phyloP scores from a whole-genome alignment of 371 early-diverging fungal species.

The Chytridium lagenaria region DNA sequence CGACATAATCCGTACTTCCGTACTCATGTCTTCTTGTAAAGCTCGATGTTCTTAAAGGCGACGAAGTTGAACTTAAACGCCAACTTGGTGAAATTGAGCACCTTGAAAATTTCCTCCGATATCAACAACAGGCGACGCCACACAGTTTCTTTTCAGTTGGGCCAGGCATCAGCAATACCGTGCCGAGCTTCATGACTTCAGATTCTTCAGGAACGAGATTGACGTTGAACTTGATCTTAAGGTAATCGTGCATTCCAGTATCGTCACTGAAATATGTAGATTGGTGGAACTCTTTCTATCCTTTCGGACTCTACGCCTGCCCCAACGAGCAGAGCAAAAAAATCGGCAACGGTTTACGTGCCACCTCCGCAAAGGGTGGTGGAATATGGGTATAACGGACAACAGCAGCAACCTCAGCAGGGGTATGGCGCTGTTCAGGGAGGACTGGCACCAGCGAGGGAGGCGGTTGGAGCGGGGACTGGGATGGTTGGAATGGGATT shows the following conservation, averaged over 20 bases:
- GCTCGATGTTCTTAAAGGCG: slow-evolving; percentile 55
- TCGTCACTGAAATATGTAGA: not conserved
- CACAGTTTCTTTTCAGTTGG: slow-evolving; percentile 60
- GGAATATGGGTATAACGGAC: too few species aligned
- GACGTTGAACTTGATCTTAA: slow-evolving; percentile 63
- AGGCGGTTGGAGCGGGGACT: not conserved
- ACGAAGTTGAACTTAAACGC: slow-evolving; percentile 60
- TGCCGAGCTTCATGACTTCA: slow-evolving; percentile 59
- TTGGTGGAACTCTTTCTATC: not conserved
- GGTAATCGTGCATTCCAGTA: slow-evolving; percentile 30
- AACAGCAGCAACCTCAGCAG: too few species aligned
- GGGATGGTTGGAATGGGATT: slow-evolving; percentile 33
- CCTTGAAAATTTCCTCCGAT: slow-evolving; percentile 56
- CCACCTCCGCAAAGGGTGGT: not conserved
- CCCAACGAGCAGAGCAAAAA: slow-evolving; percentile 17
- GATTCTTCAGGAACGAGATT: slow-evolving; percentile 52
- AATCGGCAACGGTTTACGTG: not conserved
- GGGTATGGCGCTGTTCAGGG: slow-evolving; percentile 12
- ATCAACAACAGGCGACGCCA: slow-evolving; percentile 62
- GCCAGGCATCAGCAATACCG: slow-evolving; percentile 53
- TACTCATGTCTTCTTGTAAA: slow-evolving; percentile 26
- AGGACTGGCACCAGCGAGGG: slow-evolving; percentile 18
- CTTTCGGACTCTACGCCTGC: not conserved
- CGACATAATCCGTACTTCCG: not conserved
- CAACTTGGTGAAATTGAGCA: slow-evolving; percentile 58